A percentile compares a stretch with the other conserved stretches of the same genome.
Conservation (phyloP, 2,329 filamentous ascomycete genomes). For the Colletotrichum chlorophyti region DNA sequence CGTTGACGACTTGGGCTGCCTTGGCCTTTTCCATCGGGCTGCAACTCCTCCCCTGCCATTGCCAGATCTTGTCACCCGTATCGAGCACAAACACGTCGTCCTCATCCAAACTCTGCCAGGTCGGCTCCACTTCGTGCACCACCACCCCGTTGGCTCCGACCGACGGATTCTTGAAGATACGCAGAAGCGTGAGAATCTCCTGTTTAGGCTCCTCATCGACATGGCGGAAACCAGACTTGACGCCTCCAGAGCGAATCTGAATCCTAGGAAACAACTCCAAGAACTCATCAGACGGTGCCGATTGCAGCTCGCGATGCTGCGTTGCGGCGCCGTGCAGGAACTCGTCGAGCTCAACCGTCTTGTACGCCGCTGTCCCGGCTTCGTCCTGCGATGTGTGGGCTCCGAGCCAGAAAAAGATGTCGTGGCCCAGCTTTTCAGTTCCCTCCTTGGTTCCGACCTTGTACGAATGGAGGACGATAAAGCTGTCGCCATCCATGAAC, state of each 20-base stretch:
- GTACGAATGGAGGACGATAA: constrained; percentile 68
- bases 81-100: constrained; percentile 72
- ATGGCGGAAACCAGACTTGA: constrained; percentile 67
- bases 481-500: constrained; percentile 74
- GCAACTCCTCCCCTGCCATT: constrained; percentile 72
- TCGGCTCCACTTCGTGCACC: constrained; percentile 69
- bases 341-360: constrained; percentile 74
- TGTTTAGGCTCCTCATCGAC: constrained; percentile 55
- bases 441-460: constrained; percentile 54
- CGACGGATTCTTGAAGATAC: constrained; percentile 67
- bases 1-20: constrained; percentile 71
- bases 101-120: constrained; percentile 68
- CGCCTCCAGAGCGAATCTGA: constrained; percentile 66
- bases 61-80: constrained; percentile 68
- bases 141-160: constrained; percentile 56
- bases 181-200: constrained; percentile 60
- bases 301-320: constrained; percentile 71
- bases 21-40: constrained; percentile 75
- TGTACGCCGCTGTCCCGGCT: constrained; percentile 73
- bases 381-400: constrained; percentile 71
- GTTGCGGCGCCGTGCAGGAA: constrained; percentile 67
- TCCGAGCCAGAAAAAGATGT: constrained; percentile 76
- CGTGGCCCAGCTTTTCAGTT: constrained; percentile 58
- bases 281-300: constrained; percentile 65
- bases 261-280: constrained; percentile 65